Evolutionary conservation across 2,329 filamentous ascomycete genomes (phyloP).

Genomic region (Tolypocladium cylindrosporum): DNA sequence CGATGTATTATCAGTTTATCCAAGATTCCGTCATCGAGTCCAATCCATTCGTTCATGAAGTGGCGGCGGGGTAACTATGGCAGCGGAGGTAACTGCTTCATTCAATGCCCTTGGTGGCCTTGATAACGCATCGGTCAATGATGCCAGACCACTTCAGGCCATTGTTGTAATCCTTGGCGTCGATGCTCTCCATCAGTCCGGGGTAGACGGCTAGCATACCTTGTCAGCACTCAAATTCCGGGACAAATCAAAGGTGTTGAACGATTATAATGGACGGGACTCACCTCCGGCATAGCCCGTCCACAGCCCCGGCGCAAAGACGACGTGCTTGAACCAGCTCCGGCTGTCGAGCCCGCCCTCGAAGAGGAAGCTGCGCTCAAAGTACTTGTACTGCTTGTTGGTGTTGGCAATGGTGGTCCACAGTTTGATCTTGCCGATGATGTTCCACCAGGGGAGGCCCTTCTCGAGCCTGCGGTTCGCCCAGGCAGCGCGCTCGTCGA

Average conservation of each 20-base stretch:
- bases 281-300: slow-evolving; percentile 76
- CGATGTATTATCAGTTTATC: neutral
- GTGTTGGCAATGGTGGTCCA: slow-evolving; percentile 52
- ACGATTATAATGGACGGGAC: slow-evolving; percentile 15
- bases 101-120: slow-evolving; percentile 31
- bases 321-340: slow-evolving; percentile 88
- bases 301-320: slow-evolving; percentile 87
- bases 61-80: neutral
- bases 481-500: slow-evolving; percentile 35
- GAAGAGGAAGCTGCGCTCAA: slow-evolving; percentile 76
- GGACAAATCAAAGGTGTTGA: neutral
- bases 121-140: slow-evolving; percentile 39
- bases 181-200: slow-evolving; percentile 52
- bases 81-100: neutral
- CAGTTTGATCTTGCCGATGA: slow-evolving; percentile 56
- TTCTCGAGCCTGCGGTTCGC: slow-evolving; percentile 31
- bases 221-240: neutral
- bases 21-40: neutral
- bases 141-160: slow-evolving; percentile 50
- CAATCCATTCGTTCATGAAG: neutral
- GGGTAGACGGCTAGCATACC: slow-evolving; percentile 44
- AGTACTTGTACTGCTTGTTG: slow-evolving; percentile 73
- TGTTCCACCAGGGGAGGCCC: slow-evolving; percentile 70
- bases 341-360: slow-evolving; percentile 66
- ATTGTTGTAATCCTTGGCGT: slow-evolving; percentile 46